phyloP scores from a whole-genome alignment of 331 rosid genomes.

The Arachis monticola region DNA sequence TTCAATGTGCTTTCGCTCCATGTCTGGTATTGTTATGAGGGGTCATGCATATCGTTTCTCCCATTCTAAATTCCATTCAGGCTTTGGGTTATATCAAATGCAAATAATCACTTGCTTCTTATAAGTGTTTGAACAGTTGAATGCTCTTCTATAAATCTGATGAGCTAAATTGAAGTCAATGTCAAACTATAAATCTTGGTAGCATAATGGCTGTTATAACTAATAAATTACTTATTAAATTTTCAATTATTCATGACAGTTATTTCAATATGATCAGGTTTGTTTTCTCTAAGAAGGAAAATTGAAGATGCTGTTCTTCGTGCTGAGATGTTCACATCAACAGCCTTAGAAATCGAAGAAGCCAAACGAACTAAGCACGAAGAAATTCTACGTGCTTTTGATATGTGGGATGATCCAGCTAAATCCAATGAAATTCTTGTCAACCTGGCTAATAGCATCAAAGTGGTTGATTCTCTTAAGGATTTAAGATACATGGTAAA shows the following conservation, averaged over 20 bases:
- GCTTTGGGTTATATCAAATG: neutral
- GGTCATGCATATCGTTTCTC: slow-evolving; percentile 15
- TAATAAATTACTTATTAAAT: slow-evolving; percentile 11
- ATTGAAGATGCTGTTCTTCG: slow-evolving; percentile 79
- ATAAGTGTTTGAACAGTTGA: slow-evolving; percentile 1
- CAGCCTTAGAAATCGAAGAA: slow-evolving; percentile 80
- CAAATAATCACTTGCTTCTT: neutral
- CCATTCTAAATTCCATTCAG: slow-evolving; percentile 3
- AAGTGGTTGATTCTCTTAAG: slow-evolving; percentile 75
- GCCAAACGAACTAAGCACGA: slow-evolving; percentile 70
- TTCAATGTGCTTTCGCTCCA: neutral
- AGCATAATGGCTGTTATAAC: neutral
- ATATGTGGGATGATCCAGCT: slow-evolving; percentile 82
- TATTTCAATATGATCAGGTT: slow-evolving; percentile 50
- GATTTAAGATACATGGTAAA: slow-evolving; percentile 79
- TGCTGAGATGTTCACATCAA: slow-evolving; percentile 69
- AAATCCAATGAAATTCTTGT: slow-evolving; percentile 76
- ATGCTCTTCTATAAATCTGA: slow-evolving; percentile 27
- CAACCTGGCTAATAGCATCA: slow-evolving; percentile 73
- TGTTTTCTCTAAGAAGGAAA: slow-evolving; percentile 78
- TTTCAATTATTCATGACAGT: slow-evolving; percentile 33
- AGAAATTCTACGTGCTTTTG: slow-evolving; percentile 59
- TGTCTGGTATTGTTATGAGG: slow-evolving; percentile 7
- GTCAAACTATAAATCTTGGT: slow-evolving; percentile 8
- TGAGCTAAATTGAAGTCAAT: neutral